Evolutionary conservation across 352 stramenopile genomes (phyloP).

Genomic region (Pythium aristosporum): DNA sequence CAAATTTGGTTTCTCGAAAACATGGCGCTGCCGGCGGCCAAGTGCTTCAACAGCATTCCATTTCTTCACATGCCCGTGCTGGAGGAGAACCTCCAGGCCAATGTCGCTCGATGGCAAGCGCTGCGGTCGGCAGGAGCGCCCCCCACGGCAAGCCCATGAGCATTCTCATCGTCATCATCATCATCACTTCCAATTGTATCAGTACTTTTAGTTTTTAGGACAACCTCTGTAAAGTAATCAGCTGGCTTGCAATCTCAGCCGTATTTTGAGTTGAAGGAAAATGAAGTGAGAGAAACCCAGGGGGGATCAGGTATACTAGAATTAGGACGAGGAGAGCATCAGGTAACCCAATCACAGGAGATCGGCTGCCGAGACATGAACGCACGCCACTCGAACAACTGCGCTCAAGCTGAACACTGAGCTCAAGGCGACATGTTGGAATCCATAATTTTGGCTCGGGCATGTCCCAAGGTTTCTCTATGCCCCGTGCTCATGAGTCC

Average conservation of each 20-base stretch:
- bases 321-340: no score
- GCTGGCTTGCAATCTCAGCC: no score
- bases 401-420: background rate
- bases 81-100: slow-evolving; percentile 55
- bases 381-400: slow-evolving; percentile 1
- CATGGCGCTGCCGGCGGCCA: slow-evolving; percentile 52
- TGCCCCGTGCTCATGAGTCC: no score
- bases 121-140: slow-evolving; percentile 20
- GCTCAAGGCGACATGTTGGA: background rate
- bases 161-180: slow-evolving; percentile 5
- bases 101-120: slow-evolving; percentile 53
- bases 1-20: slow-evolving; percentile 66
- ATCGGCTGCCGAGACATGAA: slow-evolving; percentile 7
- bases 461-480: background rate
- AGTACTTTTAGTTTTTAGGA: slow-evolving; percentile 10
- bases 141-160: background rate
- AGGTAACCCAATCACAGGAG: no score
- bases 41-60: slow-evolving; percentile 58
- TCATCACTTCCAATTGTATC: slow-evolving; percentile 6
- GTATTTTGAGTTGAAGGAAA: background rate
- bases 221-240: slow-evolving; percentile 26
- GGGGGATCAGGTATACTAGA: no score
- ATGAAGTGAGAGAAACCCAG: no score
- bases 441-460: background rate
- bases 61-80: slow-evolving; percentile 56